Evolutionary conservation across 73 alveolate species (phyloP).

Genomic region (Paraurostyla sp.): DNA sequence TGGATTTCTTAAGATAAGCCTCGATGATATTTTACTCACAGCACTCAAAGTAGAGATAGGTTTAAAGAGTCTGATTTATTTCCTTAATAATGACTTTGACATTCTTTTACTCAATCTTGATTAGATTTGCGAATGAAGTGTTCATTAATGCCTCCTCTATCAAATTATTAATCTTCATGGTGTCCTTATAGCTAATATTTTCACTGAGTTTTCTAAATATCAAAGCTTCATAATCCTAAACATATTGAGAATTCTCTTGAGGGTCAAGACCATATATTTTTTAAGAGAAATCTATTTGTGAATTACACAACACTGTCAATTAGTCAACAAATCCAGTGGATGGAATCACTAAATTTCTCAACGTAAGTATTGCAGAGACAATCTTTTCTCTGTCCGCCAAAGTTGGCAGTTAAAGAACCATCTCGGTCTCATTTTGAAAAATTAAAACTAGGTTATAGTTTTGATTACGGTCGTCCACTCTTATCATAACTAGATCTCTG

Average conservation of each 20-base stretch:
- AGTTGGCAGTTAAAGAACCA: background rate
- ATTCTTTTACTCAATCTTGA: background rate
- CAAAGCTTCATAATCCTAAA: conserved; percentile 20
- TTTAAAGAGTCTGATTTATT: background rate
- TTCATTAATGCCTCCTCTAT: conserved; percentile 47
- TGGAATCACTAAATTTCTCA: conserved; percentile 22
- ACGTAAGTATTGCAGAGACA: background rate
- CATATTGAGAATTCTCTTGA: background rate
- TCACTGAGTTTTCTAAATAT: conserved; percentile 36
- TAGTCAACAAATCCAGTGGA: conserved; percentile 7
- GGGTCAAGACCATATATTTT: conserved; percentile 16
- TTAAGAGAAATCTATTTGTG: conserved; percentile 15
- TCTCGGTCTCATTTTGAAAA: conserved; percentile 28
- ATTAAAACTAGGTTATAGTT: background rate
- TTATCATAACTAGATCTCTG: background rate
- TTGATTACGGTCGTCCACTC: background rate
- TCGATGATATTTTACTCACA: background rate
- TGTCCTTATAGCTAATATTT: conserved; percentile 25
- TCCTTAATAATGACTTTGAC: conserved; percentile 22
- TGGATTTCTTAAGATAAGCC: background rate
- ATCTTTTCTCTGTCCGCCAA: conserved; percentile 1
- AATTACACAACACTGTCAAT: background rate
- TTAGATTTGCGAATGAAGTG: background rate
- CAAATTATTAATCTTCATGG: background rate
- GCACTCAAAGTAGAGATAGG: background rate